These are phyloP conservation scores for Clarireedia monteithiana DNA, from an alignment of 2,329 filamentous ascomycete genomes.

Conservation along the genomic window DNA sequence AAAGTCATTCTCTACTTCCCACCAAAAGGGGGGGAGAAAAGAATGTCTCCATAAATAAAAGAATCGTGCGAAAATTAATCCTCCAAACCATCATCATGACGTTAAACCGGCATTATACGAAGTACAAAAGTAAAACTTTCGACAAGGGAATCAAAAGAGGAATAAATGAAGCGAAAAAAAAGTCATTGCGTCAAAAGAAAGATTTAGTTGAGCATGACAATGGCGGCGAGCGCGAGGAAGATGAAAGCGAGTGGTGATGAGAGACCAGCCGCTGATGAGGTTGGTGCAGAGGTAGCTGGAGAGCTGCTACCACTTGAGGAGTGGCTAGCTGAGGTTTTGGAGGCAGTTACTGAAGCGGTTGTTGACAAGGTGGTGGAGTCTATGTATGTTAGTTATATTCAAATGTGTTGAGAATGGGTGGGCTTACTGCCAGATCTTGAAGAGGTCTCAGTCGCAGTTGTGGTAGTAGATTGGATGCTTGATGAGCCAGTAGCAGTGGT, in stretches of 20 bases:
- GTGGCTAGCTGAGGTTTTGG: constrained; percentile 6
- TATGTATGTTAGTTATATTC: neutral
- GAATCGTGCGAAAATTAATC: neutral
- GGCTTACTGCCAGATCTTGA: neutral
- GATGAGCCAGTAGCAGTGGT: neutral
- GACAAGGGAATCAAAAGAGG: neutral
- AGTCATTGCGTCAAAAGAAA: neutral
- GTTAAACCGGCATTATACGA: constrained; percentile 4
- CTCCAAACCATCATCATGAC: constrained; percentile 7
- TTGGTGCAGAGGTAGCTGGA: constrained; percentile 6
- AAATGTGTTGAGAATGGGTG: neutral
- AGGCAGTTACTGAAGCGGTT: neutral
- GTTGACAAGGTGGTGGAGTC: neutral
- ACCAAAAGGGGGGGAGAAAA: too few species aligned
- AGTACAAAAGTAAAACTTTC: constrained; percentile 4
- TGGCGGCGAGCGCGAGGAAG: constrained; percentile 25
- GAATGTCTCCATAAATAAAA: neutral
- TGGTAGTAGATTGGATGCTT: neutral
- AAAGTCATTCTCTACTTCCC: too few species aligned
- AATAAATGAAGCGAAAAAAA: constrained; percentile 1
- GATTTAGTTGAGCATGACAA: constrained; percentile 25
- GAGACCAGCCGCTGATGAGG: constrained; percentile 18
- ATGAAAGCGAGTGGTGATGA: constrained; percentile 26
- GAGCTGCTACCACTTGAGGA: constrained; percentile 5
- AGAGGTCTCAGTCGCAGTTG: neutral